Conservation (phyloP, 176 grass and related monocot species). For the Echinochloa phyllopogon region DNA sequence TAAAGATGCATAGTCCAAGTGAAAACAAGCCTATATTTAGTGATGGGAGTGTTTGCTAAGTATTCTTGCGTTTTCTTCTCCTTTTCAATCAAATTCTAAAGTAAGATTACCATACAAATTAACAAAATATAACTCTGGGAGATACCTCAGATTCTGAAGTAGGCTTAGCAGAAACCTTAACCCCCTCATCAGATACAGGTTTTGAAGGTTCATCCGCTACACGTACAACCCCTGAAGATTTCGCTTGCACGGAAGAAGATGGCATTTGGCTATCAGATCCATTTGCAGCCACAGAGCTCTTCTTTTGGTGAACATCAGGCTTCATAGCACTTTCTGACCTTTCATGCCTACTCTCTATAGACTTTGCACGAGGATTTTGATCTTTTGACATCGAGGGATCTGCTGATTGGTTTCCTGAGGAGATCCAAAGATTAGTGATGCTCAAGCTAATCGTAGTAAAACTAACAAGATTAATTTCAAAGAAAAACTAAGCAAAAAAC, state of each 20-base stretch:
- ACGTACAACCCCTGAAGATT: constrained; percentile 59
- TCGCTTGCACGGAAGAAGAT: constrained; percentile 53
- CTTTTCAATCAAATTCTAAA: not conserved
- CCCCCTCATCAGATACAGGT: constrained; percentile 57
- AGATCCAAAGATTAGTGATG: constrained; percentile 41
- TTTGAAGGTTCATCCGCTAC: constrained; percentile 70
- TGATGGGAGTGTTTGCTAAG: not conserved
- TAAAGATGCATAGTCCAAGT: not conserved
- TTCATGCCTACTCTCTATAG: constrained; percentile 74
- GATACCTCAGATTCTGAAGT: constrained; percentile 79
- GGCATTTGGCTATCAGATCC: constrained; percentile 58
- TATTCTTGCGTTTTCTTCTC: not conserved
- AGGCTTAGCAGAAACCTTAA: constrained; percentile 61
- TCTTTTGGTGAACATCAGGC: constrained; percentile 67
- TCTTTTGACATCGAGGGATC: constrained; percentile 70
- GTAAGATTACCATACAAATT: not conserved
- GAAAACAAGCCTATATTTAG: not conserved
- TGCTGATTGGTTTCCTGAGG: constrained; percentile 63
- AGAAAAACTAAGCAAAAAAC: constrained; percentile 14
- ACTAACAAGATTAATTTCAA: too few relatives aligned
- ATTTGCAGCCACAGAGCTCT: constrained; percentile 55
- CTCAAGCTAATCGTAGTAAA: not conserved
- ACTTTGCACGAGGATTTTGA: constrained; percentile 60
- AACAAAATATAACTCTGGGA: constrained; percentile 15
- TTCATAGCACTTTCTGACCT: constrained; percentile 66